Evolutionary conservation across 768 basidiomycete species (phyloP).

Genomic region (Epithele typhae): DNA sequence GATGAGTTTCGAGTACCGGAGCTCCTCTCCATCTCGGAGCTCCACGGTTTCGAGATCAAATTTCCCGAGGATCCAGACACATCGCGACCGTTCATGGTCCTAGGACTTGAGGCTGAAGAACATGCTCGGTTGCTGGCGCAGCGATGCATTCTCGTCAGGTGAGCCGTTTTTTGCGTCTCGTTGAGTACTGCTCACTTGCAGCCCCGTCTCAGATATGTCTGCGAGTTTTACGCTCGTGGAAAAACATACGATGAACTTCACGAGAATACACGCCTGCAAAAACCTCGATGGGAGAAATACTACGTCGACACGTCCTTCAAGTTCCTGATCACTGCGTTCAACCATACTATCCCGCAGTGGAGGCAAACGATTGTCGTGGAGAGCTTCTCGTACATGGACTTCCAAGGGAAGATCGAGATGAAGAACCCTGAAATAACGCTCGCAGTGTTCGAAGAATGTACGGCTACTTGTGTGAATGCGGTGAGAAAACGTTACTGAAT

Average conservation of each 20-base stretch:
- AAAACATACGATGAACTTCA: constrained; percentile 70
- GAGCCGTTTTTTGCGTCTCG: constrained; percentile 18
- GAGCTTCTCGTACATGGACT: constrained; percentile 80
- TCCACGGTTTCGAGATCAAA: constrained; percentile 59
- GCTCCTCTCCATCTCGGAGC: constrained; percentile 69
- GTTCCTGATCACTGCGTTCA: constrained; percentile 70
- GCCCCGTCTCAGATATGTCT: constrained; percentile 52
- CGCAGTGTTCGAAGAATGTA: constrained; percentile 86
- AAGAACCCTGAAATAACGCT: constrained; percentile 69
- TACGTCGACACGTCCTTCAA: constrained; percentile 71
- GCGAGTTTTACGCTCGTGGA: constrained; percentile 74
- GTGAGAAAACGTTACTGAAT: too few relatives aligned
- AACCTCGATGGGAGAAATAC: constrained; percentile 53
- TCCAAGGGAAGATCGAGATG: constrained; percentile 79
- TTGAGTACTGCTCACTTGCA: not conserved
- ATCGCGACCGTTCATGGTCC: constrained; percentile 68
- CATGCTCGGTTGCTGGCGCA: constrained; percentile 70
- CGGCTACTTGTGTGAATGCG: constrained; percentile 20
- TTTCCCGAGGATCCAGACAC: constrained; percentile 52
- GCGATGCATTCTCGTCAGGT: constrained; percentile 86
- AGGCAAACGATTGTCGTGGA: constrained; percentile 69
- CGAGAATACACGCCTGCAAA: constrained; percentile 38
- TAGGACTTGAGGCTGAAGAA: constrained; percentile 63
- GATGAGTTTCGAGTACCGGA: constrained; percentile 83
- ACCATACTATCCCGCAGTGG: constrained; percentile 65